A percentile compares a stretch with the other conserved stretches of the same genome.
Conservation (phyloP, 1,284 basidiomycete species). For the Sanghuangporus sanghuang region DNA sequence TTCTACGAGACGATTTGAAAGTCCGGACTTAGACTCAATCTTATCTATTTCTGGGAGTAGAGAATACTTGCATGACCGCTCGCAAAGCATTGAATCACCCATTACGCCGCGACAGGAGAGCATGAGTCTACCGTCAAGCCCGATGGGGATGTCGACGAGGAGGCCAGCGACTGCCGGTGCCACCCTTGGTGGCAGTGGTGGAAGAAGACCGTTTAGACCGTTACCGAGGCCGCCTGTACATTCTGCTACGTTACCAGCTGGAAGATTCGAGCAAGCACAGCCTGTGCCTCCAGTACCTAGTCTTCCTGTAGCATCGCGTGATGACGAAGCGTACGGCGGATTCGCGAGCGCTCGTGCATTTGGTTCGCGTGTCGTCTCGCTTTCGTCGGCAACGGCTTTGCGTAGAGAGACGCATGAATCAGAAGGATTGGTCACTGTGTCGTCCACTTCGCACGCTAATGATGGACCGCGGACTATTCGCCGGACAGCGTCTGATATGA, state of each 20-base stretch:
- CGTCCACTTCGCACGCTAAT: neutral
- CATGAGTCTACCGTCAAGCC: neutral
- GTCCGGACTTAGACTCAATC: neutral
- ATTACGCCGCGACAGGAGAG: neutral
- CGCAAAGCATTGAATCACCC: neutral
- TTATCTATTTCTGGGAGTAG: too few species aligned
- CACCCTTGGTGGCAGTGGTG: neutral
- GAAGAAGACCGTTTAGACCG: neutral
- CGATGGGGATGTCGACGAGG: neutral
- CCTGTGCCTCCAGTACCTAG: slow-evolving; percentile 9
- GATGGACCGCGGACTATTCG: neutral
- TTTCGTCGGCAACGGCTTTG: neutral
- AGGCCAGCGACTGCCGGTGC: neutral
- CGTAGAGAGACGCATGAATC: neutral
- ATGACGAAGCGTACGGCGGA: neutral
- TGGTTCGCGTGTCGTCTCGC: neutral
- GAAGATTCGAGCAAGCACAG: neutral
- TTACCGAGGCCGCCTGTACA: neutral
- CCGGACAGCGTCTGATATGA: neutral
- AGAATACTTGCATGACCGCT: neutral
- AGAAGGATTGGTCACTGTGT: neutral
- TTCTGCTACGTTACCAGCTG: neutral
- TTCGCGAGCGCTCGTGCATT: neutral
- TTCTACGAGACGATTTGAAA: neutral
- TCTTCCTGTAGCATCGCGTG: neutral